Percentiles rank a stretch among this genome's conserved stretches.
Conservation (phyloP, 192 early-diverging fungal species). For the Anaeromyces robustus region DNA sequence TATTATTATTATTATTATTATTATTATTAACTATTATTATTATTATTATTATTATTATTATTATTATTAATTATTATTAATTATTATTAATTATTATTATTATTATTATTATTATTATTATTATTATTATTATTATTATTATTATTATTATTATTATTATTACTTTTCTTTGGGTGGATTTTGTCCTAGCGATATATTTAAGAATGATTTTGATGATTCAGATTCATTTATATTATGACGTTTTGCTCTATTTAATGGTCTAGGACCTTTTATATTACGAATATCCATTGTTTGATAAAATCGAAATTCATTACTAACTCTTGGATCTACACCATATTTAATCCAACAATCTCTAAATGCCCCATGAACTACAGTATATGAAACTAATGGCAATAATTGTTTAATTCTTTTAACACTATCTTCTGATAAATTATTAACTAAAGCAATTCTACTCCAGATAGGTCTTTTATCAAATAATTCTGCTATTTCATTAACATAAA, state of each 20-base stretch:
- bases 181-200: not conserved
- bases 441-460: conserved; percentile 19
- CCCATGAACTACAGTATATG: conserved; percentile 19
- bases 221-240: not conserved
- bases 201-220: not conserved
- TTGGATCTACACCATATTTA: conserved; percentile 23
- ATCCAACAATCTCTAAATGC: conserved; percentile 30
- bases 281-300: not conserved
- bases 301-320: not conserved
- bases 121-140: too few species aligned
- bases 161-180: not conserved
- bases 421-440: conserved; percentile 6
- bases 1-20: too few species aligned
- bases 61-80: too few species aligned
- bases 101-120: too few species aligned
- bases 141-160: not conserved
- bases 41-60: too few species aligned
- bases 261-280: not conserved
- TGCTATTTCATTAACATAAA: conserved; percentile 3
- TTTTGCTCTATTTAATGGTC: not conserved
- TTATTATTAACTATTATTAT: too few species aligned
- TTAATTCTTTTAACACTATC: conserved; percentile 10
- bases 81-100: too few species aligned
- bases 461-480: conserved; percentile 25
- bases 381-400: conserved; percentile 7